phyloP scores from a whole-genome alignment of 1,139 yeast species.

The Blastobotrys capitulatus region DNA sequence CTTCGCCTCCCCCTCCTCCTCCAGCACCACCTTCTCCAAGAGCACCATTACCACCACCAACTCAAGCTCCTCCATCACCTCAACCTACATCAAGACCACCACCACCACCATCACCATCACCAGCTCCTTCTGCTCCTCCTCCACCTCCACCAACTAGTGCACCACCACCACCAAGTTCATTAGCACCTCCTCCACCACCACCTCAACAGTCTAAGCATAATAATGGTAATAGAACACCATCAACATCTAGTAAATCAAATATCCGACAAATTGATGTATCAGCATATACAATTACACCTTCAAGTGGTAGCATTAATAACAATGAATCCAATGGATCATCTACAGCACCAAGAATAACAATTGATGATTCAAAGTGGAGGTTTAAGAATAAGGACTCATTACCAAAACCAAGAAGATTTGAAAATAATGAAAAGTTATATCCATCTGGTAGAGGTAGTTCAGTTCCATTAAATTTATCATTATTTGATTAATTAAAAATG shows the following conservation, averaged over 20 bases:
- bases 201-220: constrained; percentile 14
- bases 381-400: constrained; percentile 64
- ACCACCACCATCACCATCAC: constrained; percentile 28
- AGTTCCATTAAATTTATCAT: constrained; percentile 70
- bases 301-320: constrained; percentile 17
- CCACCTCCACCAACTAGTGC: constrained; percentile 7
- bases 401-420: constrained; percentile 79
- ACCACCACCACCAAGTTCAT: constrained; percentile 15
- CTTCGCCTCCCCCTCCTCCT: constrained; percentile 27
- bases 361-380: constrained; percentile 72
- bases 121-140: constrained; percentile 16
- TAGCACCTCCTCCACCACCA: constrained; percentile 21
- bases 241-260: constrained; percentile 15
- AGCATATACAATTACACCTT: constrained; percentile 29
- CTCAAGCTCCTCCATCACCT: constrained; percentile 28
- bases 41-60: constrained; percentile 20
- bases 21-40: constrained; percentile 25
- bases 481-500: constrained; percentile 33
- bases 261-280: constrained; percentile 30
- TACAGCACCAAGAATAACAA: constrained; percentile 27
- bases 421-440: constrained; percentile 65
- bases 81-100: constrained; percentile 28
- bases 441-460: constrained; percentile 97
- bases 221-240: constrained; percentile 21
- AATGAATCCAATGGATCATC: constrained; percentile 11